Evolutionary conservation across 1,284 basidiomycete species (phyloP), one percentile per base, ranked within the genome.

Genomic region (Cryptococcus sp.): DNA sequence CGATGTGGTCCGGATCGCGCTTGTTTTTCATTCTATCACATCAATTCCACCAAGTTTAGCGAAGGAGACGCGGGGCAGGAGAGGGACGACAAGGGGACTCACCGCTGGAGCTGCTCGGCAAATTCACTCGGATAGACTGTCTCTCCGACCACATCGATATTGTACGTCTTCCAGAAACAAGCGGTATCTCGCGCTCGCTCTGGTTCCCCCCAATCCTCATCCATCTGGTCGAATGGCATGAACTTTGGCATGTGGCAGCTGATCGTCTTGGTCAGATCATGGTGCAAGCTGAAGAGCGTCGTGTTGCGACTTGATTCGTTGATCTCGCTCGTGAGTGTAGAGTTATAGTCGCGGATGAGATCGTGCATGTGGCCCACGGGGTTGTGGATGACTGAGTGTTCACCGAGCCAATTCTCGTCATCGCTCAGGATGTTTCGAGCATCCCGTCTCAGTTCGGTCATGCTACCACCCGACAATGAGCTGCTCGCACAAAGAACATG

Each of bases 341-440:
- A 11, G 3, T 5, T 5, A 17, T 66, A 50, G 7, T 5, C 22
- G 10, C 50, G 38, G 30, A 67, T 17, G 6, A 42, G 23, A 20
- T 55, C 47, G 41, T 69, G 63, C 0, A 65, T 30, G 0, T 41
- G 25, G 1, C 55, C 58, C 16, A 64, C 57, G 0, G 65, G 63
- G 25, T 62, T 43, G 20, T 38, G 46, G 8, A 61, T 41, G 40
- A 60, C 10, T 51, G 61, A 35, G 19, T 50, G 27, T 15, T 4
- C 11, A 30, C n/a, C 8, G 30, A 55, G 23, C 53, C 50, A 55
- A 5, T 47, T 47, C 0, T n/a, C 3, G 15, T 35, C 30, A 35
- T 35, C 13, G 30, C 8, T 35, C 30, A 35, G 10, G 7, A 35
- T 35, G 13, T 13, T 4, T 35, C 30, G 30, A 35, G 30, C 30